Evolutionary conservation across 2,329 filamentous ascomycete species (phyloP).

Genomic region (Chrysosporium queenslandicum): DNA sequence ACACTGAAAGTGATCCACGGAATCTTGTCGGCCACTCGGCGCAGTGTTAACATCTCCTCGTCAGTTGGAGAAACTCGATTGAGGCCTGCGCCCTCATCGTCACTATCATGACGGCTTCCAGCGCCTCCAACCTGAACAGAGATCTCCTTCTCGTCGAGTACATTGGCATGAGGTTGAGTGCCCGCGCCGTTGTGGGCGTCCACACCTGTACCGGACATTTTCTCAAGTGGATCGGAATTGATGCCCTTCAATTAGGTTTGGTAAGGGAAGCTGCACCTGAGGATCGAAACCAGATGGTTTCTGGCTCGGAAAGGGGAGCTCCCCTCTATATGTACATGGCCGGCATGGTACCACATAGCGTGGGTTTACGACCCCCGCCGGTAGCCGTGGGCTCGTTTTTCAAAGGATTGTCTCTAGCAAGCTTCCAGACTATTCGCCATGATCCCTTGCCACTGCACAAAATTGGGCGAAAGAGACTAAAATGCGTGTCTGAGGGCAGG

Average conservation of each 20-base stretch:
- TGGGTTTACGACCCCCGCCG: slow-evolving; percentile 12
- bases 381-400: slow-evolving; percentile 13
- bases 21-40: slow-evolving; percentile 37
- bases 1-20: slow-evolving; percentile 59
- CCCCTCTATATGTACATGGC: slow-evolving; percentile 14
- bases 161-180: background rate
- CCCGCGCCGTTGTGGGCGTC: background rate
- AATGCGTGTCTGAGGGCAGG: background rate
- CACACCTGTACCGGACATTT: slow-evolving; percentile 3
- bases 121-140: slow-evolving; percentile 10
- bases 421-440: slow-evolving; percentile 4
- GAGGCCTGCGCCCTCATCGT: slow-evolving; percentile 13
- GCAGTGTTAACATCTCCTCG: slow-evolving; percentile 29
- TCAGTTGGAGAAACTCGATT: slow-evolving; percentile 22
- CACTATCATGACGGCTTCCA: slow-evolving; percentile 14
- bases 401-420: slow-evolving; percentile 1
- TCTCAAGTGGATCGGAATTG: slow-evolving; percentile 2
- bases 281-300: slow-evolving; percentile 11
- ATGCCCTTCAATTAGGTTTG: slow-evolving; percentile 1
- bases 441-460: slow-evolving; percentile 9
- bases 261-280: slow-evolving; percentile 4
- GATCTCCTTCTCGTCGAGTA: slow-evolving; percentile 15
- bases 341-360: slow-evolving; percentile 1
- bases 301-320: slow-evolving; percentile 5
- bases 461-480: slow-evolving; percentile 7